These are phyloP conservation scores for Lonicera japonica DNA, from an alignment of 129 eudicot genomes.

Conservation along the genomic window DNA sequence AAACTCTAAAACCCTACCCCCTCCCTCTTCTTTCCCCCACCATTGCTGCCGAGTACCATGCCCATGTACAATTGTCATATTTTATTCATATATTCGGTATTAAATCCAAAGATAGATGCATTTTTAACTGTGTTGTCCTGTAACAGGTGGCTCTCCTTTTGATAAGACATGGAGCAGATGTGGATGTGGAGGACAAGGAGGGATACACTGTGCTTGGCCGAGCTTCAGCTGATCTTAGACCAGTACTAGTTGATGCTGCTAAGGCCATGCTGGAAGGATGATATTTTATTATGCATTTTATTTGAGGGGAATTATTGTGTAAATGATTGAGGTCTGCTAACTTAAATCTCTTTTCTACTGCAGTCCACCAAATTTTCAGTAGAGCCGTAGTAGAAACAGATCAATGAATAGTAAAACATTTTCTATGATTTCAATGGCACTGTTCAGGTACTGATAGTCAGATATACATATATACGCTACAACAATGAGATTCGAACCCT, in stretches of 20 bases:
- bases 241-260: constrained; percentile 67
- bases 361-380: too few species aligned
- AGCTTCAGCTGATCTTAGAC: constrained; percentile 64
- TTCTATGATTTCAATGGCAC: too few species aligned
- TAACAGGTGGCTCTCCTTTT: constrained; percentile 74
- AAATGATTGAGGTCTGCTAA: too few species aligned
- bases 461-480: too few species aligned
- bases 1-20: background rate
- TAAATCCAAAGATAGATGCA: background rate
- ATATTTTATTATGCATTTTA: background rate
- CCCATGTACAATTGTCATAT: background rate
- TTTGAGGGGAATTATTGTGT: too few species aligned
- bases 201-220: constrained; percentile 92
- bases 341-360: too few species aligned
- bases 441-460: too few species aligned
- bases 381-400: too few species aligned
- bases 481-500: too few species aligned
- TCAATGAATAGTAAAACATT: too few species aligned
- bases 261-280: constrained; percentile 89
- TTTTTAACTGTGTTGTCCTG: background rate
- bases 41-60: too few species aligned
- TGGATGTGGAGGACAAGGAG: constrained; percentile 86
- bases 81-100: background rate
- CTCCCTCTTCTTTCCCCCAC: too few species aligned
- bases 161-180: constrained; percentile 92